Base-by-base conservation (phyloP, 495 filamentous ascomycete genomes). In the Podospora anserina region DNA sequence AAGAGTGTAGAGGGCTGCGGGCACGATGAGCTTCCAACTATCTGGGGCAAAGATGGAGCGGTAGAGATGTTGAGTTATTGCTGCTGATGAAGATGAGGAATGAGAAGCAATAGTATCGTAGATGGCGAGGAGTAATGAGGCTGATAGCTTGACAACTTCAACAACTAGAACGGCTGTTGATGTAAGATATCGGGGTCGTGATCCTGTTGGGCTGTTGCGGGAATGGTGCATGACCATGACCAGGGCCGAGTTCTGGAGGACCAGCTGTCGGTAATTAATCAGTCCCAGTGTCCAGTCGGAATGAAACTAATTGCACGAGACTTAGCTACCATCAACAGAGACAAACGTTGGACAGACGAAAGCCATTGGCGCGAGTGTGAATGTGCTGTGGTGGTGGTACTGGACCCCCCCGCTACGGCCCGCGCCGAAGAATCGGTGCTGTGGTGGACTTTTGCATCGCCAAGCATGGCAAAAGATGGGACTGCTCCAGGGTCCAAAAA, bases 81-180 rank as follows among this genome's bases (percentile, higher is more conserved):
- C 82, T 2, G 85, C 85, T 1, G 84, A 82, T 30, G 88, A 82
- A 66, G 85, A 82, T 0, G 83, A 83, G 5, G 87, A 82, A 11
- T 86, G 78, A 85, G 90, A 44, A 87, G 79, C 2, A 86, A 84
- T 76, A 4, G 69, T 63, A 28, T 75, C 68, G 57, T 67, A 53
- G 16, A 30, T 66, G 2, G 71, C 67, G 5, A 92, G 83, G 39
- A 85, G 86, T 28, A 90, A 76, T 74, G 86, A 88, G 58, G 89
- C 80, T 30, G 83, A 80, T 56, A 92, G 82, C 73, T 92, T 92
- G 70, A 90, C 81, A 65, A 90, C 82, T 78, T 92, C 90, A 69
- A 88, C 89, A 16, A 92, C 76, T 70, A 92, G 86, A 15, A 92
- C 88, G n/a, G 90, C 89, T 16, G 90, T 92, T 0, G 90, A 92